phyloP scores from a whole-genome alignment of 2,329 filamentous ascomycete genomes.

The Calonectria hawksworthii region DNA sequence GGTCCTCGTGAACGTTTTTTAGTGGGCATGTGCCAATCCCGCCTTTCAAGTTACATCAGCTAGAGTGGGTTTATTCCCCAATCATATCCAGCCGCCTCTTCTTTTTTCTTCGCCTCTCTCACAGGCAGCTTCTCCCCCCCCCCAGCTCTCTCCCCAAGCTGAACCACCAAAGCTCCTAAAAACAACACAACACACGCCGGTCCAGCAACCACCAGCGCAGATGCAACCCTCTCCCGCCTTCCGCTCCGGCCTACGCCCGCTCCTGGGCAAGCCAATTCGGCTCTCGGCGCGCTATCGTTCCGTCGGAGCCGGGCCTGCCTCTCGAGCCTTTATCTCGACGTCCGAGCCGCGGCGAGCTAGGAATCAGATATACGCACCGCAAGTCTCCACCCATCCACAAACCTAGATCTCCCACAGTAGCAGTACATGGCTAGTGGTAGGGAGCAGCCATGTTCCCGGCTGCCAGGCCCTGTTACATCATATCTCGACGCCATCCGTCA shows the following conservation, averaged over 20 bases:
- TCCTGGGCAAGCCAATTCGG: slow-evolving; percentile 13
- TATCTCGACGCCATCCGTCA: neutral
- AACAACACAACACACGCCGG: neutral
- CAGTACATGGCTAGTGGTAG: neutral
- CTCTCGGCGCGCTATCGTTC: neutral
- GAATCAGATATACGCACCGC: slow-evolving; percentile 55
- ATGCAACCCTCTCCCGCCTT: slow-evolving; percentile 13
- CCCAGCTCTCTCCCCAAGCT: neutral
- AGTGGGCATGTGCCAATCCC: neutral
- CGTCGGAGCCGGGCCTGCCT: neutral
- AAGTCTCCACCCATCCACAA: slow-evolving; percentile 36
- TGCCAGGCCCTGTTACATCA: slow-evolving; percentile 14
- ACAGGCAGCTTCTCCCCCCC: neutral
- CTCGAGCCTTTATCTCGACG: slow-evolving; percentile 41
- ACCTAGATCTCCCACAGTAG: neutral
- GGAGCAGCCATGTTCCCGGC: neutral
- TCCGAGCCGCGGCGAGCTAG: slow-evolving; percentile 44
- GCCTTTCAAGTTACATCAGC: neutral
- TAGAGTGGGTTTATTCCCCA: neutral
- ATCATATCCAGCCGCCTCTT: neutral
- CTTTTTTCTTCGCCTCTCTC: neutral
- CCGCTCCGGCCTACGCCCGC: slow-evolving; percentile 8
- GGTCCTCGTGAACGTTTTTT: slow-evolving; percentile 9
- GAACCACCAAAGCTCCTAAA: neutral
- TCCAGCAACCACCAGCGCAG: neutral